Evolutionary conservation across 352 stramenopile genomes (phyloP), one percentile per base, ranked within the genome.

Genomic region (Globisporangium paddicum): DNA sequence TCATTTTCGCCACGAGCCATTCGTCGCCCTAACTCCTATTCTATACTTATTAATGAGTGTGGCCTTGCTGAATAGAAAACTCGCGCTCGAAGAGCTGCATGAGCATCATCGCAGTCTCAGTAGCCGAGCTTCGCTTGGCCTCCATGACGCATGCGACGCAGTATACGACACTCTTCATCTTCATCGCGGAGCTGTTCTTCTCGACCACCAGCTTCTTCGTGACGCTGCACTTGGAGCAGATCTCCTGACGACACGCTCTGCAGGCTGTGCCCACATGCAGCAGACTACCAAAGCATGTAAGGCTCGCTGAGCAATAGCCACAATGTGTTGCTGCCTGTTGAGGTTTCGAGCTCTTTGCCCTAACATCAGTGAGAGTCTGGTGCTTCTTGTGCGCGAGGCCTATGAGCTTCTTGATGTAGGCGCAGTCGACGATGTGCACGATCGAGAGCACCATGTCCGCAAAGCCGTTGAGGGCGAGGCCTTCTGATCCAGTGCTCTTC

Each of bases 181-280:
- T 55, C 23, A 50, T 28, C 6, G 48, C 26, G 21, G 21, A 19
- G 35, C 55, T 49, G 14, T 18, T 46, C 23, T 28, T 19, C 25
- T 62, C 56, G 16, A 62, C n/a, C 3, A 35, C 25, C 16, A 62
- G 16, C 34, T 49, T 62, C 56, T 62, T 62, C 30, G 49, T 46
- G 21, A 62, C 56, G 18, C 56, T 55, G 46, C 56, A 62, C 56
- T 62, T 62, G 46, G 40, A 25, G 37, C 56, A 62, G 13, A 62
- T 30, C 7, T 38, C 56, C 5, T 40, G 19, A 3, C 21, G 46
- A 21, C 56, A 62, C 19, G 56, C 56, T 5, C 26, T 25, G 34
- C 56, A 62, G 13, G n/a, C 23, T n/a, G 37, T 34, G 2, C 44
- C 21, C 18, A 14, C 30, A 5, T 25, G 35, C 3, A 54, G 11